These are phyloP conservation scores for Colletotrichum orchidophilum DNA, from an alignment of 2,329 filamentous ascomycete genomes.

Conservation along the genomic window DNA sequence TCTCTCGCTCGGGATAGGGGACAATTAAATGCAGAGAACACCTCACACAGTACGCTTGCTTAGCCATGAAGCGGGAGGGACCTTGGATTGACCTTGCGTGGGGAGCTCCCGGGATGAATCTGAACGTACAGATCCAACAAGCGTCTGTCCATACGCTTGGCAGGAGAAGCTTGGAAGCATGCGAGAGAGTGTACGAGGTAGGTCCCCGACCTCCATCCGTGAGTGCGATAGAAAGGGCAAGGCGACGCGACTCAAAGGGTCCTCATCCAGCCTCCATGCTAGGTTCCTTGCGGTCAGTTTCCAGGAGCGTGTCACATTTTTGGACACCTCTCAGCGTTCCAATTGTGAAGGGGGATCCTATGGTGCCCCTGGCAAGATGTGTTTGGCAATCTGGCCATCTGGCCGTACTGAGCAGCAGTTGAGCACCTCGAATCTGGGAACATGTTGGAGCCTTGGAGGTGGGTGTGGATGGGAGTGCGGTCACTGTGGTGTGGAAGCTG, in stretches of 20 bases:
- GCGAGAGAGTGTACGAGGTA: not conserved
- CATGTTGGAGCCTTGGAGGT: not conserved
- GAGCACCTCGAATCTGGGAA: not conserved
- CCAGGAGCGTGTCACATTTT: not conserved
- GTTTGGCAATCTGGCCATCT: constrained; percentile 6
- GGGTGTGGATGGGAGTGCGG: constrained; percentile 7
- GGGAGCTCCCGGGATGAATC: not conserved
- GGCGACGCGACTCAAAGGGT: not conserved
- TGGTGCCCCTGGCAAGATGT: not conserved
- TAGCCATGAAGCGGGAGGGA: not conserved
- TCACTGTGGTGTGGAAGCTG: constrained; percentile 1
- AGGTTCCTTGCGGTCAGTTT: not conserved
- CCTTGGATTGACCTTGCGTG: not conserved
- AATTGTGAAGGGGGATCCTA: not conserved
- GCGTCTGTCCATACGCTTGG: not conserved
- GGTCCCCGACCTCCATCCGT: too few species aligned
- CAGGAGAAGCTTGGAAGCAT: not conserved
- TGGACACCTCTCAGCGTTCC: not conserved
- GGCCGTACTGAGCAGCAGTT: not conserved
- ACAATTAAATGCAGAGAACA: not conserved
- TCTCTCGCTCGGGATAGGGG: constrained; percentile 9
- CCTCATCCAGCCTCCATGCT: not conserved
- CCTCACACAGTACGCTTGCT: not conserved
- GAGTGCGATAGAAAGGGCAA: not conserved
- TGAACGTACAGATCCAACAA: not conserved